These are phyloP conservation scores for Penicillium occitanis DNA, from an alignment of 2,329 filamentous ascomycete species.

Conservation along the genomic window DNA sequence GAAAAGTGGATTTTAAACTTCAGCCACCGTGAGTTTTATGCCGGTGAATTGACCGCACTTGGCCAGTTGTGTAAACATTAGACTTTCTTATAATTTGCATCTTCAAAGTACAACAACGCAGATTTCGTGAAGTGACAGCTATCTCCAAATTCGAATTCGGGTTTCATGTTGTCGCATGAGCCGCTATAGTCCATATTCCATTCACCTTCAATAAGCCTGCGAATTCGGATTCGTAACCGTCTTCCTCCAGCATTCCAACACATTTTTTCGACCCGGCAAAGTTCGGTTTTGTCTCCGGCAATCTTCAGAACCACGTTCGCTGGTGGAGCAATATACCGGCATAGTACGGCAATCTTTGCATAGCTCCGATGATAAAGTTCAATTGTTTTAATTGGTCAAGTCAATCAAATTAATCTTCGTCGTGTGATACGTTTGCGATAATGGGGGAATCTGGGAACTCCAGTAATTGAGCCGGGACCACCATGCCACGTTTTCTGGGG, in stretches of 20 bases:
- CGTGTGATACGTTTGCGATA: not conserved
- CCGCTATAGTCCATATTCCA: not conserved
- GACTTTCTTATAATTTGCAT: not conserved
- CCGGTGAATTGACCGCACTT: not conserved
- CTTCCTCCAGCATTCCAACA: not conserved
- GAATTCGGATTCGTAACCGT: not conserved
- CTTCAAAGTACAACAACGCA: not conserved
- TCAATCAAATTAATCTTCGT: not conserved
- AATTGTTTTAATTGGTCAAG: not conserved
- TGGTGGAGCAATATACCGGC: not conserved
- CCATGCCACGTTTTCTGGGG: conserved; percentile 5
- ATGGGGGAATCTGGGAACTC: not conserved
- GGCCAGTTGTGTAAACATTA: not conserved
- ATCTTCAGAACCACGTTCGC: not conserved
- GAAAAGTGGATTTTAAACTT: not conserved
- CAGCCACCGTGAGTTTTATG: not conserved
- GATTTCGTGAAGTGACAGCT: not conserved
- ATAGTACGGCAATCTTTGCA: conserved; percentile 8
- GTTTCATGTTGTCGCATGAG: not conserved
- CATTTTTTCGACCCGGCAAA: not conserved
- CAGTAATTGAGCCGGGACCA: not conserved
- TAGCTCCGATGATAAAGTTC: not conserved
- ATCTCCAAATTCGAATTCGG: not conserved
- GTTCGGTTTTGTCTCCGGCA: not conserved
- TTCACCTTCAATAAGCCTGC: not conserved